Evolutionary conservation across 2,329 filamentous ascomycete species (phyloP).

Genomic region (Bisporella sp.): DNA sequence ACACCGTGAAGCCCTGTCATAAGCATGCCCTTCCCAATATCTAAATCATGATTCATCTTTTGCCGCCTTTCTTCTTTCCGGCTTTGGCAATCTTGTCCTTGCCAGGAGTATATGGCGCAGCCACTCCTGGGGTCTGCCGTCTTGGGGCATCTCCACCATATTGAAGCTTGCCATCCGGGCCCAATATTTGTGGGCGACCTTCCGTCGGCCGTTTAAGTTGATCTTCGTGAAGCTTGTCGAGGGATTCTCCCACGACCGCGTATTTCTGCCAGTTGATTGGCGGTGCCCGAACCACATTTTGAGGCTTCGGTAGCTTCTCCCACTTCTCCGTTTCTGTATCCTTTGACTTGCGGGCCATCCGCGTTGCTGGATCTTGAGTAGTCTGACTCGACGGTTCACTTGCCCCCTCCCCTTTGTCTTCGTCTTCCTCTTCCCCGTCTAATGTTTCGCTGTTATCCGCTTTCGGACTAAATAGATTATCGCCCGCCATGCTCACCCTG

Average conservation of each 20-base stretch:
- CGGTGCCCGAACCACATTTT: slow-evolving; percentile 78
- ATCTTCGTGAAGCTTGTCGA: slow-evolving; percentile 80
- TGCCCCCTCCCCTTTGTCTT: slow-evolving; percentile 11
- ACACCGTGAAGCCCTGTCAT: too few species aligned
- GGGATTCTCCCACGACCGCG: slow-evolving; percentile 74
- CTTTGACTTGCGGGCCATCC: slow-evolving; percentile 3
- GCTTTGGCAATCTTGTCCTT: slow-evolving; percentile 39
- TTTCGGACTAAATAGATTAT: slow-evolving; percentile 15
- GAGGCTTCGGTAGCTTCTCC: slow-evolving; percentile 63
- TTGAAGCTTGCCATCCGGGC: slow-evolving; percentile 40
- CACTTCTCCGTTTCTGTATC: slow-evolving; percentile 35
- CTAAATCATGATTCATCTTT: too few species aligned
- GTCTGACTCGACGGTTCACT: not conserved
- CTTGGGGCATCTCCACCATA: slow-evolving; percentile 33
- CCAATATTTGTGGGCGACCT: slow-evolving; percentile 40
- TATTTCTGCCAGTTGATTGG: slow-evolving; percentile 95
- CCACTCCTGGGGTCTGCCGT: slow-evolving; percentile 43
- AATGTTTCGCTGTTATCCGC: slow-evolving; percentile 25
- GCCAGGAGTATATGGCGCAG: slow-evolving; percentile 48
- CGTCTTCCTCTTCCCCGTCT: slow-evolving; percentile 22
- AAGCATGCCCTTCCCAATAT: too few species aligned
- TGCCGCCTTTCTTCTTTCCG: too few species aligned
- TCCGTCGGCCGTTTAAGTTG: slow-evolving; percentile 60
- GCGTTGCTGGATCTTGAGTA: too few species aligned
- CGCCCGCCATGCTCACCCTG: slow-evolving; percentile 36